Evolutionary conservation across 2,329 filamentous ascomycete genomes (phyloP), one percentile per base, ranked within the genome.

Genomic region (Arthrinium phaeospermum): DNA sequence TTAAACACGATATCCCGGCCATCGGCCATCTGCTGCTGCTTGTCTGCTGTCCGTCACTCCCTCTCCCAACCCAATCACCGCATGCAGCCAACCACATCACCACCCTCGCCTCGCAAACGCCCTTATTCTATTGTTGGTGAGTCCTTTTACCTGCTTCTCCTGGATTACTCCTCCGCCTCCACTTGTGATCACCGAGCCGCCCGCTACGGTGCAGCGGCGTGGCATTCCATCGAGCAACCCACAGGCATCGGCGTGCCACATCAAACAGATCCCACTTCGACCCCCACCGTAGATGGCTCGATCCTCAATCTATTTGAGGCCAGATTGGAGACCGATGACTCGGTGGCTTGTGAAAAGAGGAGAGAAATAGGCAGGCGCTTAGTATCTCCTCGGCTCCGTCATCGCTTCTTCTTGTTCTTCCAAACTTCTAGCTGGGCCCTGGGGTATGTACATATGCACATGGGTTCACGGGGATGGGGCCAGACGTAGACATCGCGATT

Each of bases 231-330:
- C 53, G 53, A 64, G 41, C 37, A 10, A 41, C 37, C 37, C 37
- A 22, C 57, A n/a, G n/a, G 57, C 57, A 64, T 64, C 57, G 41
- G 19, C 57, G 57, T 41, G 19, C 57, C 34, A 64, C 57, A 41
- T 64, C 57, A 64, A 64, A 64, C 57, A 64, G 7, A 64, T 64
- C 12, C 53, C 30, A 61, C 53, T 34, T 22, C 10, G 19, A 64
- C 34, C n/a, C 3, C 57, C 34, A 64, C 57, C 57, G 34, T 37
- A 61, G 53, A 41, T 64, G 57, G 57, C 57, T 64, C 34, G 57
- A 41, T n/a, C 34, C 34, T 64, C 57, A 64, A 64, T 64, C 19
- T 64, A 64, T 64, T 64, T 41, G 57, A 64, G 22, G 57, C 57
- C 57, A 64, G 57, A 41, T 64, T 64, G 30, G 30, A 41, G 22